These are phyloP conservation scores for Colletotrichum nymphaeae DNA, from an alignment of 2,329 filamentous ascomycete species.

Conservation along the genomic window DNA sequence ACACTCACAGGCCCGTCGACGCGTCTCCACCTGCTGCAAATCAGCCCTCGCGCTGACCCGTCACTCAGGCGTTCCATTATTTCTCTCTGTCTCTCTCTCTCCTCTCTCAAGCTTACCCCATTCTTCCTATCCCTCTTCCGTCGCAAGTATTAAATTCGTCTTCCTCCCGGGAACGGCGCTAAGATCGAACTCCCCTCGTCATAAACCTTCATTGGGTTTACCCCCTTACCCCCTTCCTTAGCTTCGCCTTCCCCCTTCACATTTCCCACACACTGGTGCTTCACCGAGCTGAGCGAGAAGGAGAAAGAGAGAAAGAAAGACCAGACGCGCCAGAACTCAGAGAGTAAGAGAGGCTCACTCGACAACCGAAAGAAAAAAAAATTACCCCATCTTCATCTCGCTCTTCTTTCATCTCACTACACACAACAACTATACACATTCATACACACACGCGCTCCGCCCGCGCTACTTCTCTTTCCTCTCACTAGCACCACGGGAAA, in stretches of 20 bases:
- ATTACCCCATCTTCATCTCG: background rate
- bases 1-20: slow-evolving; percentile 13
- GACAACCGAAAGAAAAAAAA: slow-evolving; percentile 5
- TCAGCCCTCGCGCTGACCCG: slow-evolving; percentile 33
- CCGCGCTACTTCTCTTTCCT: slow-evolving; percentile 10
- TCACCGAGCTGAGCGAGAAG: slow-evolving; percentile 16
- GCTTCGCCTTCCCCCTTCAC: slow-evolving; percentile 14
- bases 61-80: slow-evolving; percentile 32
- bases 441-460: background rate
- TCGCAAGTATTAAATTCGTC: slow-evolving; percentile 37
- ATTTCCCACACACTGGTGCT: slow-evolving; percentile 13
- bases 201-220: slow-evolving; percentile 38
- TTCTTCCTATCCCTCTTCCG: slow-evolving; percentile 33
- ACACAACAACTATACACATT: no score
- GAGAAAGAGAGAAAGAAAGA: slow-evolving; percentile 4
- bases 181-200: slow-evolving; percentile 38
- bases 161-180: slow-evolving; percentile 38
- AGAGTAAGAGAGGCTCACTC: background rate
- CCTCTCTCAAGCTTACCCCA: slow-evolving; percentile 21
- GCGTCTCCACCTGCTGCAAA: slow-evolving; percentile 35
- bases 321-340: background rate
- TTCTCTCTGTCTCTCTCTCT: background rate
- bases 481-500: slow-evolving; percentile 4
- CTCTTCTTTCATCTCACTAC: slow-evolving; percentile 15
- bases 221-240: slow-evolving; percentile 34